phyloP scores from a whole-genome alignment of 1,284 basidiomycete species.

The Apiotrichum brassicae region DNA sequence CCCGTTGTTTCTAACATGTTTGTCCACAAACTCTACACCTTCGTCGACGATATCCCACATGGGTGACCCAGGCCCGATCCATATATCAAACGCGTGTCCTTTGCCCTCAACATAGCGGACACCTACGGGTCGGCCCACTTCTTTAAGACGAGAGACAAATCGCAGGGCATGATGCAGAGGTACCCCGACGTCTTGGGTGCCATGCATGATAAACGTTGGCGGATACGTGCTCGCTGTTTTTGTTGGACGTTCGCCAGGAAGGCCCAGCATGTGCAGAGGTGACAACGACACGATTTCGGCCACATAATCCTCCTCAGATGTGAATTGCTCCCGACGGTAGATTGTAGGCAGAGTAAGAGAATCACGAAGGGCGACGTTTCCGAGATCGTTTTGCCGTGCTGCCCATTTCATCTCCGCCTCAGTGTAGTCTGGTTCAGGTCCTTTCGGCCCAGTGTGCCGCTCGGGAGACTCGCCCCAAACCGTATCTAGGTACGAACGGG shows the following conservation, averaged over 20 bases:
- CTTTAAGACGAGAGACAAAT: conserved; percentile 6
- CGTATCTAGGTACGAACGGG: neutral
- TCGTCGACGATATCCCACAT: neutral
- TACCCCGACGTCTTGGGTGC: conserved; percentile 19
- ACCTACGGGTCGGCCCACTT: conserved; percentile 8
- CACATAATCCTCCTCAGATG: conserved; percentile 8
- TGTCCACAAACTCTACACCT: neutral
- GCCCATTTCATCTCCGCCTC: neutral
- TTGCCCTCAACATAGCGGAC: conserved; percentile 3
- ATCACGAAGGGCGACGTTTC: neutral
- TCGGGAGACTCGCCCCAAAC: neutral
- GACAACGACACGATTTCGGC: neutral
- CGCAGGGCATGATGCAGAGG: conserved; percentile 14
- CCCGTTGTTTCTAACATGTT: neutral
- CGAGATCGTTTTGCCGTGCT: conserved; percentile 3
- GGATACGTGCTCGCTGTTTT: conserved; percentile 3
- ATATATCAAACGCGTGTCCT: conserved; percentile 6
- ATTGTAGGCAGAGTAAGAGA: conserved; percentile 4
- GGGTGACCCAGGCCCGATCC: neutral
- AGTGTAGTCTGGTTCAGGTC: neutral
- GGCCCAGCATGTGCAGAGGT: neutral
- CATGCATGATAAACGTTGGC: conserved; percentile 27
- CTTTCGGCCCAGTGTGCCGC: no score
- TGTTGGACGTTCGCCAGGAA: neutral
- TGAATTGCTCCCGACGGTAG: conserved; percentile 11